A percentile compares a stretch with the other conserved stretches of the same genome.
These are phyloP conservation scores for Aspergillus oerlinghausenensis DNA, from an alignment of 2,329 filamentous ascomycete species.

Conservation along the genomic window DNA sequence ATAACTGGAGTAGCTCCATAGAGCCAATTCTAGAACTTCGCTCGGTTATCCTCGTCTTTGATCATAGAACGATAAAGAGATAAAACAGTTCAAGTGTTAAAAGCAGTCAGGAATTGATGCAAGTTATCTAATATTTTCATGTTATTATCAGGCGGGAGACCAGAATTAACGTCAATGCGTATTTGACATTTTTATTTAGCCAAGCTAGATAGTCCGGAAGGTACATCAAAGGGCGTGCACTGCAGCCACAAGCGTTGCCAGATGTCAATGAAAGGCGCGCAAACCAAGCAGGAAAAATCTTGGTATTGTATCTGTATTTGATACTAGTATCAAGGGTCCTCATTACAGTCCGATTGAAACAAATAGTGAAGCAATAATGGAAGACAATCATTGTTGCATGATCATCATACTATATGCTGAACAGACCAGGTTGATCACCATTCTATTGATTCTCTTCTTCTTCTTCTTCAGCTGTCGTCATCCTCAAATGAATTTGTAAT, in stretches of 20 bases:
- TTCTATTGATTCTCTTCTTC: not conserved
- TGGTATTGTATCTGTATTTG: not conserved
- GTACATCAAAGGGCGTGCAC: not conserved
- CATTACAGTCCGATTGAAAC: not conserved
- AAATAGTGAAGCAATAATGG: not conserved
- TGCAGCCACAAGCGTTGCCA: too few species aligned
- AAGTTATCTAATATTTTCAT: not conserved
- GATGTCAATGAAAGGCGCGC: not conserved
- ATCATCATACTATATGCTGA: not conserved
- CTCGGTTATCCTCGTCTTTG: not conserved
- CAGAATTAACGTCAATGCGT: too few species aligned
- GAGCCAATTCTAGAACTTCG: not conserved
- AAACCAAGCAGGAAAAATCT: not conserved
- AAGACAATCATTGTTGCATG: not conserved
- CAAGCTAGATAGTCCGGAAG: not conserved
- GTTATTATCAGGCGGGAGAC: not conserved
- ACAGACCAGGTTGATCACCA: not conserved
- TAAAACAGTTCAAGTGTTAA: not conserved
- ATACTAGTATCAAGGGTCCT: not conserved
- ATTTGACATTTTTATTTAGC: not conserved
- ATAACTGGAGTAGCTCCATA: not conserved
- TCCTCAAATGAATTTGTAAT: not conserved
- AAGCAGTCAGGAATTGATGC: not conserved
- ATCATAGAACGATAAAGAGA: too few species aligned
- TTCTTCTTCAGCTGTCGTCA: not conserved